phyloP scores from a whole-genome alignment of 2,329 filamentous ascomycete species.

The Capronia americana region DNA sequence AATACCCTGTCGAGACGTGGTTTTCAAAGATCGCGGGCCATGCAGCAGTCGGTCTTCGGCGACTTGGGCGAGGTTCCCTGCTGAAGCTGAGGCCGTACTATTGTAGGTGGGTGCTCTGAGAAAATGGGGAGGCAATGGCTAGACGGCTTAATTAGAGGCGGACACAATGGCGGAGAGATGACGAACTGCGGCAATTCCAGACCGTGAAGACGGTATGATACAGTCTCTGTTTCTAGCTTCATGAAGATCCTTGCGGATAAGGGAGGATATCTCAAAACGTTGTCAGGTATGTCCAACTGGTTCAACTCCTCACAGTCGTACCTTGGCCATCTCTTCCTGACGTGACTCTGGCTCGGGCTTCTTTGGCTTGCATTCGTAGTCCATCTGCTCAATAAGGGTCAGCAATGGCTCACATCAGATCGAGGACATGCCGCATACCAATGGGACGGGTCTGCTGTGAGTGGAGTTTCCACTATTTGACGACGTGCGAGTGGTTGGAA shows the following conservation, averaged over 20 bases:
- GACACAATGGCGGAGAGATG: neutral
- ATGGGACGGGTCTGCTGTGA: neutral
- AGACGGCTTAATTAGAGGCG: neutral
- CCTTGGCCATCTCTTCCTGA: conserved; percentile 26
- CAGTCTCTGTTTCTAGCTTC: conserved; percentile 18
- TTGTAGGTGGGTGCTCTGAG: conserved; percentile 12
- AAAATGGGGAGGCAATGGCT: conserved; percentile 26
- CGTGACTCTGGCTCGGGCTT: conserved; percentile 17
- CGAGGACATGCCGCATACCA: neutral
- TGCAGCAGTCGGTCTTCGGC: conserved; percentile 25
- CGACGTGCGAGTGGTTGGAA: conserved; percentile 6
- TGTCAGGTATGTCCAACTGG: conserved; percentile 13
- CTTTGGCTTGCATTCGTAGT: conserved; percentile 29
- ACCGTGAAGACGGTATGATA: conserved; percentile 2
- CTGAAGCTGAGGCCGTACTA: conserved; percentile 20
- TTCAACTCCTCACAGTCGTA: conserved; percentile 9
- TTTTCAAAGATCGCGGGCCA: conserved; percentile 16
- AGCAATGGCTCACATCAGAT: neutral
- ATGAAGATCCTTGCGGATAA: conserved; percentile 26
- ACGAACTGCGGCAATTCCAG: conserved; percentile 15
- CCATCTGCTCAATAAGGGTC: conserved; percentile 17
- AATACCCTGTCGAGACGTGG: conserved; percentile 9
- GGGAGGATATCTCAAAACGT: conserved; percentile 26
- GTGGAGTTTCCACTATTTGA: conserved; percentile 1
- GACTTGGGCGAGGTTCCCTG: conserved; percentile 18